Base-by-base conservation (phyloP, 164 flowering plant genomes). In the Taxillus chinensis region DNA sequence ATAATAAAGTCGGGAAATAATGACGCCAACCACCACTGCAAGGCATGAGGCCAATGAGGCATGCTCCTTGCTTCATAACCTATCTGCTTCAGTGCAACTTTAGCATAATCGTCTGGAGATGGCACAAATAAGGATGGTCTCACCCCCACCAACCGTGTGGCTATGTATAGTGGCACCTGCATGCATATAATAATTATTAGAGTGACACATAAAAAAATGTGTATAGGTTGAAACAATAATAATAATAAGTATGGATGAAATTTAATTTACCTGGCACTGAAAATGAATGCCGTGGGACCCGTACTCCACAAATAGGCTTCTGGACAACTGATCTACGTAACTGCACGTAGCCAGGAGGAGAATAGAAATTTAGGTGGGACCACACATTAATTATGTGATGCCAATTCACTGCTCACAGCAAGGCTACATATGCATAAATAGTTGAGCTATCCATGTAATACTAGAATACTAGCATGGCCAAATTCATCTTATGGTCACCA, bases 211-310 rank as follows among this genome's bases (percentile, higher is more conserved):
- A 5, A 43, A 43, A 5, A 43, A 43, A 8, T 8, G 8, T 43
- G 6, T 43, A 43, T 5, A 5, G 5, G n/a, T n/a, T n/a, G n/a
- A n/a, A n/a, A n/a, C n/a, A 8, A 7, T 14, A 11, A 27, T 37
- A 54, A 8, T 39, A 3, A 54, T 3, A 57, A 38, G n/a, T n/a
- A 9, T 7, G 0, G 12, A 57, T 37, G 15, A 9, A 5, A 12
- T 7, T 3, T 3, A 16, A 58, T 7, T 4, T 4, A 83, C 86
- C 88, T 86, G 91, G 64, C 88, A 83, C 62, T 86, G 91, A 5
- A 83, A 68, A 60, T 83, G 81, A 39, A 86, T 76, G 37, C 91
- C 91, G 1, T 63, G 56, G 14, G 75, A 62, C 82, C 75, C 75
- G 70, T 86, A 86, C 59, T 86, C 88, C 53, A 80, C 58, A 63